A percentile compares a stretch with the other conserved stretches of the same genome.
Evolutionary conservation across 495 filamentous ascomycete species (phyloP).

Genomic region (Astrocystis sublimbata): DNA sequence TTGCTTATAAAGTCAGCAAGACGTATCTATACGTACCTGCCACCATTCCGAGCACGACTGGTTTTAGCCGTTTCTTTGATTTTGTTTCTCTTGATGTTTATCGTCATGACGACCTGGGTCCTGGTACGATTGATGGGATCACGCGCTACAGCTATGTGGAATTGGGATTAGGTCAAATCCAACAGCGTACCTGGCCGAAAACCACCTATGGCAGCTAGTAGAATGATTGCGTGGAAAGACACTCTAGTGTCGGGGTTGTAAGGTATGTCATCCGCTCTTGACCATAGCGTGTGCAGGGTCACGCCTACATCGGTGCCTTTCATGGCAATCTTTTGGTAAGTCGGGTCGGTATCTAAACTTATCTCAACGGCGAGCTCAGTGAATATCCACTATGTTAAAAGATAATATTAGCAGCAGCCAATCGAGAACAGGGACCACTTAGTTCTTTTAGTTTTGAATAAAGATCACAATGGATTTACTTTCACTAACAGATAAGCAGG

Average conservation of each 20-base stretch:
- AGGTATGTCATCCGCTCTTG: not conserved
- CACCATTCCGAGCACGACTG: not conserved
- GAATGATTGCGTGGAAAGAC: not conserved
- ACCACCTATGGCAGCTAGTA: not conserved
- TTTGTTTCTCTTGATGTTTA: not conserved
- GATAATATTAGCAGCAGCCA: not conserved
- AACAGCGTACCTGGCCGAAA: not conserved
- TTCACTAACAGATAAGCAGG: not conserved
- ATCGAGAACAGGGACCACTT: too few species aligned
- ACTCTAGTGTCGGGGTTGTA: not conserved
- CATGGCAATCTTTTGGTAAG: not conserved
- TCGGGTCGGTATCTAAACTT: not conserved
- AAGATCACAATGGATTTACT: too few species aligned
- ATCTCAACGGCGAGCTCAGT: not conserved
- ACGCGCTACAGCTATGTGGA: not conserved
- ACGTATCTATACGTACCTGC: too few species aligned
- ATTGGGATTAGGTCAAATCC: not conserved
- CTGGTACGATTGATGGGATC: not conserved
- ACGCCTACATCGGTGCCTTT: not conserved
- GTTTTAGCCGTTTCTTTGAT: not conserved
- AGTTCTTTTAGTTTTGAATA: too few species aligned
- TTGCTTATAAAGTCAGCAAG: too few species aligned
- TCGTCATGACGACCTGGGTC: not conserved
- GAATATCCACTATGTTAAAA: not conserved
- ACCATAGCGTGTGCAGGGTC: not conserved